Evolutionary conservation across 2,329 filamentous ascomycete genomes (phyloP).

Genomic region (Cercospora zeae-maydis): DNA sequence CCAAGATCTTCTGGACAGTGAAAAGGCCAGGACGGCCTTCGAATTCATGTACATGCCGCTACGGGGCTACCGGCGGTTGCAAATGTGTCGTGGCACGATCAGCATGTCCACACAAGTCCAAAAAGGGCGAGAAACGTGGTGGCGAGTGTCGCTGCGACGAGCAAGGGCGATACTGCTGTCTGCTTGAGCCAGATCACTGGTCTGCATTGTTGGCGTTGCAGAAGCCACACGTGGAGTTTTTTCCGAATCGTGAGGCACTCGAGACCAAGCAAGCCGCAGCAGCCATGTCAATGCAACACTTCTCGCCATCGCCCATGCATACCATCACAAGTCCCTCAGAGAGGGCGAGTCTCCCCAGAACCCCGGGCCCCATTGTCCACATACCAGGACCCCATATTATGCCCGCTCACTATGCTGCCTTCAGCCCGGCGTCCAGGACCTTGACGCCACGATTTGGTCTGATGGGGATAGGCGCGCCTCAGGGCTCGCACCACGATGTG

Average conservation of each 20-base stretch:
- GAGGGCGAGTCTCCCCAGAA: constrained; percentile 18
- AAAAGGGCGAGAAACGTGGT: constrained; percentile 36
- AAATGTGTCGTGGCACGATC: constrained; percentile 35
- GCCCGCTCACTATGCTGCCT: constrained; percentile 17
- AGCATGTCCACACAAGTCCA: constrained; percentile 35
- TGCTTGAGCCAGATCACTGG: constrained; percentile 35
- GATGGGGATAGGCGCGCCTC: constrained; percentile 33
- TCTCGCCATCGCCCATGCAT: constrained; percentile 22
- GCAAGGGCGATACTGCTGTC: constrained; percentile 35
- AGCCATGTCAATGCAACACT: constrained; percentile 7
- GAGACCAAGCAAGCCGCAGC: constrained; percentile 23
- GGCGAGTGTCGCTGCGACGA: constrained; percentile 36
- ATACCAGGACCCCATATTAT: constrained; percentile 15
- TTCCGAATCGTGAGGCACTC: constrained; percentile 28
- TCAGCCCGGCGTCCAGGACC: constrained; percentile 16
- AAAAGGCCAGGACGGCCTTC: constrained; percentile 36
- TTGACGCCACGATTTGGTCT: constrained; percentile 32
- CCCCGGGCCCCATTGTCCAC: constrained; percentile 13
- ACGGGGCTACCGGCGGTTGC: constrained; percentile 33
- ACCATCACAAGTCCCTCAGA: constrained; percentile 18
- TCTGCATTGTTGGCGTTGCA: constrained; percentile 28
- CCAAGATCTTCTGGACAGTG: constrained; percentile 37
- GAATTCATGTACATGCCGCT: constrained; percentile 36
- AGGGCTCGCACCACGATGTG: constrained; percentile 21
- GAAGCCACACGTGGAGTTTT: constrained; percentile 34